A percentile compares a stretch with the other conserved stretches of the same genome.
phyloP scores from a whole-genome alignment of 169 alveolate species.

The Babesia ovis region DNA sequence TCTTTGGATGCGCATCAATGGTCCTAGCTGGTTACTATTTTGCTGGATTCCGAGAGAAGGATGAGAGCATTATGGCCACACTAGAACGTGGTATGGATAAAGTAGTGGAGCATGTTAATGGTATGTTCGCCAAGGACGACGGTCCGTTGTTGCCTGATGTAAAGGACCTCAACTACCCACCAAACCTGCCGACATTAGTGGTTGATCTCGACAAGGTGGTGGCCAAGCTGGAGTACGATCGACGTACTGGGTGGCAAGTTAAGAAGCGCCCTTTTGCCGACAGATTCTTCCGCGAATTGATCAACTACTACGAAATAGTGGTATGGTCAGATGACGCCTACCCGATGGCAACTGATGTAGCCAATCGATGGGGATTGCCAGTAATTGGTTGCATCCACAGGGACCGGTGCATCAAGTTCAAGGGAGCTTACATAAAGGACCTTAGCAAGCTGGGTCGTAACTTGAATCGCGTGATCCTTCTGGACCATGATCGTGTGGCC shows the following conservation, averaged over 20 bases:
- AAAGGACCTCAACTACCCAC: conserved; percentile 86
- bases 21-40: conserved; percentile 35
- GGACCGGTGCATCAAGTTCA: conserved; percentile 80
- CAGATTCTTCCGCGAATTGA: conserved; percentile 82
- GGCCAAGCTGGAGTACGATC: conserved; percentile 84
- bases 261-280: conserved; percentile 92
- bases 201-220: conserved; percentile 85
- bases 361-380: conserved; percentile 88
- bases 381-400: conserved; percentile 86
- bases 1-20: conserved; percentile 44
- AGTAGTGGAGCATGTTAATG: conserved; percentile 49
- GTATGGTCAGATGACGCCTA: conserved; percentile 90
- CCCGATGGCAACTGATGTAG: conserved; percentile 87
- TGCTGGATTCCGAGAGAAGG: conserved; percentile 22
- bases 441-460: conserved; percentile 84
- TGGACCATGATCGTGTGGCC: conserved; percentile 83
- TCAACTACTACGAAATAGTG: conserved; percentile 90
- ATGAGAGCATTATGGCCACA: conserved; percentile 19
- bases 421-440: conserved; percentile 78
- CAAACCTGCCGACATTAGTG: conserved; percentile 88
- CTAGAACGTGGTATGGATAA: conserved; percentile 25
- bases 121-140: conserved; percentile 67
- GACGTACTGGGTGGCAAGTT: conserved; percentile 87
- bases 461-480: conserved; percentile 79
- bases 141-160: conserved; percentile 87